A percentile compares a stretch with the other conserved stretches of the same genome.
These are phyloP conservation scores for Zygoascus tannicola DNA, from an alignment of 805 yeast species.

Conservation along the genomic window DNA sequence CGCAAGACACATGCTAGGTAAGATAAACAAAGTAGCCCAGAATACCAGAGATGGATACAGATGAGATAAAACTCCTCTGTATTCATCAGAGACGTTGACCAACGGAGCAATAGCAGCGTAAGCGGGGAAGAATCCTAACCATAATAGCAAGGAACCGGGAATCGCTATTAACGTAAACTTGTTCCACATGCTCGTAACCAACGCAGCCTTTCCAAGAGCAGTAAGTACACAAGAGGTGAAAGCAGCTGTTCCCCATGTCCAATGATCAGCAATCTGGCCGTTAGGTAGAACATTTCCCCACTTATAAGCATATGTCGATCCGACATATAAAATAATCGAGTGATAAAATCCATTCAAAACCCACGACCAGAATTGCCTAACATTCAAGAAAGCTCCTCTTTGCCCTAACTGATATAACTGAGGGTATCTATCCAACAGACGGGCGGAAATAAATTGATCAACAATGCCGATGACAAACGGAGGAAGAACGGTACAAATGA, in stretches of 20 bases:
- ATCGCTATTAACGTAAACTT: constrained; percentile 85
- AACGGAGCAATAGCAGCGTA: constrained; percentile 81
- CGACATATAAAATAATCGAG: constrained; percentile 72
- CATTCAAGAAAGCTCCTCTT: constrained; percentile 78
- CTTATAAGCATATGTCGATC: constrained; percentile 57
- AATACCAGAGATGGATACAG: constrained; percentile 69
- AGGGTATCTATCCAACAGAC: constrained; percentile 84
- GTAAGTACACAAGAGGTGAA: constrained; percentile 83
- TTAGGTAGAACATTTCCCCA: constrained; percentile 51
- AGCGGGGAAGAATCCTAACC: constrained; percentile 81
- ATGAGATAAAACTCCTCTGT: constrained; percentile 65
- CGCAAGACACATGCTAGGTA: constrained; percentile 67
- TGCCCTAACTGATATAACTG: constrained; percentile 89
- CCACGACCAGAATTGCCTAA: constrained; percentile 95
- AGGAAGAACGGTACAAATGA: constrained; percentile 87
- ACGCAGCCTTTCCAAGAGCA: constrained; percentile 89
- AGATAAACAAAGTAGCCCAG: constrained; percentile 73
- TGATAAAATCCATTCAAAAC: constrained; percentile 91
- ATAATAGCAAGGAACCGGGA: constrained; percentile 82
- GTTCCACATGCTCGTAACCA: constrained; percentile 89
- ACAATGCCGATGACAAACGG: constrained; percentile 95
- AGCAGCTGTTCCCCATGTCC: constrained; percentile 91
- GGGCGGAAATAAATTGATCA: constrained; percentile 90
- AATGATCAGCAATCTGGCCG: constrained; percentile 74
- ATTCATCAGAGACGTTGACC: constrained; percentile 73